Conservation (phyloP, 2,329 filamentous ascomycete species). For the Fusarium algeriense region DNA sequence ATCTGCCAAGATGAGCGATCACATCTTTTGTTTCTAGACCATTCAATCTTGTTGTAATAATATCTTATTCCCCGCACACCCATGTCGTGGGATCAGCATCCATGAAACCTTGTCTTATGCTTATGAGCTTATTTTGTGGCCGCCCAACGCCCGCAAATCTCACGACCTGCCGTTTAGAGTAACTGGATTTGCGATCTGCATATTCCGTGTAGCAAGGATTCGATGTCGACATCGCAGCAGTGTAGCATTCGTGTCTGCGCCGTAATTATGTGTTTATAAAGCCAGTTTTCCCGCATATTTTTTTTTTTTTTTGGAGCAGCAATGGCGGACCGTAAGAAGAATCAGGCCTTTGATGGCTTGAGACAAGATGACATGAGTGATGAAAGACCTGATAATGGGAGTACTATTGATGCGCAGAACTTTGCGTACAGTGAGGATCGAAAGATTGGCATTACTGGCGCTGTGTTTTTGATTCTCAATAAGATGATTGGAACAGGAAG, state of each 20-base stretch:
- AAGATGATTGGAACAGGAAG: slow-evolving; percentile 71
- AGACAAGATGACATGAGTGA: slow-evolving; percentile 30
- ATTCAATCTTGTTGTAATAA: not conserved
- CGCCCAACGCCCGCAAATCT: slow-evolving; percentile 11
- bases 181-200: slow-evolving; percentile 11
- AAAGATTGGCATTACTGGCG: slow-evolving; percentile 65
- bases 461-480: slow-evolving; percentile 67
- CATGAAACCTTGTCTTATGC: slow-evolving; percentile 16
- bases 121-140: slow-evolving; percentile 39
- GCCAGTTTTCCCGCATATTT: fast-evolving
- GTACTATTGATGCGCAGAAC: slow-evolving; percentile 56
- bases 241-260: not conserved
- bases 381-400: slow-evolving; percentile 39
- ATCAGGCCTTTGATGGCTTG: slow-evolving; percentile 18
- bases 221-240: slow-evolving; percentile 29
- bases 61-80: not conserved
- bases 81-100: slow-evolving; percentile 8
- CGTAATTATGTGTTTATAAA: not conserved
- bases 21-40: slow-evolving; percentile 66
- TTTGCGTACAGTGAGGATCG: slow-evolving; percentile 56
- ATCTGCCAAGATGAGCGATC: slow-evolving; percentile 64
- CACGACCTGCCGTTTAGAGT: slow-evolving; percentile 35
- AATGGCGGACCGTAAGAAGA: slow-evolving; percentile 35
- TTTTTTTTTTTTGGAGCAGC: not conserved
- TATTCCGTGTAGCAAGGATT: slow-evolving; percentile 13